Evolutionary conservation across 169 alveolate species (phyloP), one percentile per base, ranked within the genome.

Genomic region (Theileria equi): DNA sequence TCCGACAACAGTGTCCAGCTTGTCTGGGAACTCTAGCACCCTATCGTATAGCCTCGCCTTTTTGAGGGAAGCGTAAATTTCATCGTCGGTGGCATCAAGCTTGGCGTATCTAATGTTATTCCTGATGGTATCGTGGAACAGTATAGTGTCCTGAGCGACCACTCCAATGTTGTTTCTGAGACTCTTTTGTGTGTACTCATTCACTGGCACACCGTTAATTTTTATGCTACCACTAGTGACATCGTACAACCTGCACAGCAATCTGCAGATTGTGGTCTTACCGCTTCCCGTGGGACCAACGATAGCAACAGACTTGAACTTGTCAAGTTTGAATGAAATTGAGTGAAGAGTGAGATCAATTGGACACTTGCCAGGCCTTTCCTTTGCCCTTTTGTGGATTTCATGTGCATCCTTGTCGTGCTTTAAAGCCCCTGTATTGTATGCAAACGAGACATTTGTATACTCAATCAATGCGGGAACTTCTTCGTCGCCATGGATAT

Each of bases 1-100:
- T 6, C 99, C 98, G 17, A 97, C 99, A 7, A 88, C 44, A 13
- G 98, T 94, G 35, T 91, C 87, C 76, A 89, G 92, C 29, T 94
- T 91, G 19, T 88, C 86, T 5, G 95, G 95, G 48, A 93, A 78
- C 28, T 88, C 48, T 82, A 80, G 59, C 28, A 95, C 89, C 57
- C 92, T 70, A 17, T 90, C 92, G 44, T 87, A 83, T 50, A 95
- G 69, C 35, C 92, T 91, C 32, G 98, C 97, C 19, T 89, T 71
- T 52, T 86, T 74, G 8, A 94, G 90, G 0, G 96, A 96, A 35
- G 89, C 85, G 41, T 71, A 45, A 21, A 93, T 54, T 40, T 82
- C 83, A 23, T 88, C 90, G 26, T 89, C 74, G 3, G 96, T 78
- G 16, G 93, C 93, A 28, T 90, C 91, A 25, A 64, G 64, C 55